Base-by-base conservation (phyloP, 768 basidiomycete genomes). In the Termitomyces sp. region DNA sequence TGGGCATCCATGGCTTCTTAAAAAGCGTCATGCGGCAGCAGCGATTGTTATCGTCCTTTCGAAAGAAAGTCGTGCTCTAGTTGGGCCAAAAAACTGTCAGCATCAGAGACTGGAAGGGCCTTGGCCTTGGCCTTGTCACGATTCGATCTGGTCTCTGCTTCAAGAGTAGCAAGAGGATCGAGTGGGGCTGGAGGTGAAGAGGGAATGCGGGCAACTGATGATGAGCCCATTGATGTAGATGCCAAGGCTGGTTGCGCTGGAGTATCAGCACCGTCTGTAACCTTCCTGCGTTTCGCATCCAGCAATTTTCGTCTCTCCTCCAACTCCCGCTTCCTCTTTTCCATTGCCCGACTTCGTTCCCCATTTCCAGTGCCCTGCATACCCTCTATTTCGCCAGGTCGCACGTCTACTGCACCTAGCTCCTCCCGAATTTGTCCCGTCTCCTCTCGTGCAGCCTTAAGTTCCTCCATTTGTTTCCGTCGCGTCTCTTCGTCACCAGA, bases 401-500 rank as follows among this genome's bases (percentile, higher is more conserved):
- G 73, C 53, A 84, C 64, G 63, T 89, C 82, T 38, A 78, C 66
- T 3, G 85, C 88, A 13, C 84, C 88, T 16, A 72, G 58, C 50
- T 86, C 86, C 58, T 79, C 76, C 60, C 86, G 74, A 25, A 73
- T 76, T 56, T 74, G 73, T 64, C 83, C 82, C 0, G 94, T 96
- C 66, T 94, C 90, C 43, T 81, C 77, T 40, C 92, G 76, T 2
- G 78, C 79, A 4, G 72, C 66, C 54, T 79, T 82, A 12, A 98
- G 73, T 52, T 89, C 89, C 53, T 91, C 91, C 92, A 95, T 91
- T 67, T 98, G 87, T 47, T 75, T 73, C 59, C 73, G 73, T 40
- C 97, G 78, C 27, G 81, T 83, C 59, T 90, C 89, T 63, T 94
- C 91, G 61, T 97, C 93, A 3, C 68, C 80, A 12, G 92, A 91